Evolutionary conservation across 352 stramenopile genomes (phyloP).

Genomic region (Hyaloperonospora arabidopsidis): DNA sequence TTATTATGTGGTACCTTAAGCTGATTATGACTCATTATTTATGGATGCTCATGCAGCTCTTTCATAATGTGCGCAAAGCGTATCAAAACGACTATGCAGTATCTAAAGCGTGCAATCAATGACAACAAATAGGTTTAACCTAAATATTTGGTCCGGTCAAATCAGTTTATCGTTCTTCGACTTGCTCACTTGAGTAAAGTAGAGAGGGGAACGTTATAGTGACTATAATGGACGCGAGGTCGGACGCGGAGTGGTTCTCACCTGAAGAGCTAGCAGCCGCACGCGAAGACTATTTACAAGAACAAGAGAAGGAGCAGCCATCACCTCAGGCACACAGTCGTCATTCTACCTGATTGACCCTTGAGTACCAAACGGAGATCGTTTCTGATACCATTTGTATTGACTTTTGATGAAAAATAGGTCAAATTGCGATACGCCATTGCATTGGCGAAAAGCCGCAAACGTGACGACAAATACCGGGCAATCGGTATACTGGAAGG

Average conservation of each 20-base stretch:
- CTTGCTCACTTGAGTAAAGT: background rate
- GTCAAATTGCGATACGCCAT: slow-evolving; percentile 70
- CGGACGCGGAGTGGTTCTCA: slow-evolving; percentile 62
- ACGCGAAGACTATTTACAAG: slow-evolving; percentile 66
- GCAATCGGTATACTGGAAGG: slow-evolving; percentile 66
- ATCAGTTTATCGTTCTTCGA: background rate
- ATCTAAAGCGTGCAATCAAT: too few relatives aligned
- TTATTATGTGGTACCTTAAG: background rate
- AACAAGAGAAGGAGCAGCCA: slow-evolving; percentile 68
- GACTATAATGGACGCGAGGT: slow-evolving; percentile 29
- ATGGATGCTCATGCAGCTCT: slow-evolving; percentile 30
- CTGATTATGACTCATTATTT: background rate
- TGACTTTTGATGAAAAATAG: slow-evolving; percentile 15
- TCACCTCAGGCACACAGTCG: slow-evolving; percentile 35
- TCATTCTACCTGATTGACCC: background rate
- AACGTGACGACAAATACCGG: slow-evolving; percentile 73
- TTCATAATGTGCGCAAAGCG: slow-evolving; percentile 43
- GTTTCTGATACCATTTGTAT: slow-evolving; percentile 12
- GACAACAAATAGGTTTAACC: too few relatives aligned
- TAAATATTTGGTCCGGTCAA: background rate
- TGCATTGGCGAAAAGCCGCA: slow-evolving; percentile 66
- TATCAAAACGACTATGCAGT: slow-evolving; percentile 38
- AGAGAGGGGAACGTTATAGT: slow-evolving; percentile 23
- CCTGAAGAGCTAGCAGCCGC: slow-evolving; percentile 57
- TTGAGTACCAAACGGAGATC: background rate